A percentile compares a stretch with the other conserved stretches of the same genome.
These are phyloP conservation scores for Cyclotella atomus DNA, from an alignment of 108 stramenopile genomes.

Conservation along the genomic window DNA sequence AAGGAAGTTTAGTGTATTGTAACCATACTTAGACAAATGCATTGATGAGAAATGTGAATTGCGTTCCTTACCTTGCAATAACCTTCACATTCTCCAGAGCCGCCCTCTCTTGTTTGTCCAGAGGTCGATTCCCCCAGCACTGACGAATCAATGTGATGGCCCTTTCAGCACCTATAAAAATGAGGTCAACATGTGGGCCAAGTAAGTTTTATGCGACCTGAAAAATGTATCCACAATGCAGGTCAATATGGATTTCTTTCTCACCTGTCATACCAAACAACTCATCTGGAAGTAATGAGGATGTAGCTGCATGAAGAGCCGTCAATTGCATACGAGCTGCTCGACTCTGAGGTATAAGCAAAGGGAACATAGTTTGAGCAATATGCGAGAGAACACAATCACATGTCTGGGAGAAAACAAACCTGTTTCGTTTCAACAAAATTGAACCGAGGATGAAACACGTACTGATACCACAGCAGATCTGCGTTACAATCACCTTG, in stretches of 20 bases:
- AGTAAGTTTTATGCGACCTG: too few relatives aligned
- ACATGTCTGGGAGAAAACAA: background rate
- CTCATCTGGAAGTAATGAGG: slow-evolving; percentile 48
- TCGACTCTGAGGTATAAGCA: slow-evolving; percentile 14
- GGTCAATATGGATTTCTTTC: too few relatives aligned
- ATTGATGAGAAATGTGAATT: background rate
- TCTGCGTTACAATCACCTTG: slow-evolving; percentile 13
- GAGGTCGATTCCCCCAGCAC: slow-evolving; percentile 50
- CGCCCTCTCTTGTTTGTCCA: slow-evolving; percentile 23
- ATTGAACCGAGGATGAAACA: slow-evolving; percentile 29
- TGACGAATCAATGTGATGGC: slow-evolving; percentile 50
- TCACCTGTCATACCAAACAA: too few relatives aligned
- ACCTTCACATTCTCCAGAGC: slow-evolving; percentile 37
- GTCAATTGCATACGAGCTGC: slow-evolving; percentile 48
- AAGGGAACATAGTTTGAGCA: background rate
- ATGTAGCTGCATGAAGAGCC: slow-evolving; percentile 49
- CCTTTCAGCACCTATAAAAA: slow-evolving; percentile 54
- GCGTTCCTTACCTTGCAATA: slow-evolving; percentile 13
- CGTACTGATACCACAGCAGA: slow-evolving; percentile 18
- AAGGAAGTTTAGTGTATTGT: background rate
- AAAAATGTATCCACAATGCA: too few relatives aligned
- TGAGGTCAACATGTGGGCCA: too few relatives aligned
- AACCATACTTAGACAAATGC: background rate
- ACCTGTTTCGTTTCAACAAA: slow-evolving; percentile 33
- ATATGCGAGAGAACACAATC: background rate